phyloP scores from a whole-genome alignment of 2,329 filamentous ascomycete species.

The Emericellopsis atlantica region DNA sequence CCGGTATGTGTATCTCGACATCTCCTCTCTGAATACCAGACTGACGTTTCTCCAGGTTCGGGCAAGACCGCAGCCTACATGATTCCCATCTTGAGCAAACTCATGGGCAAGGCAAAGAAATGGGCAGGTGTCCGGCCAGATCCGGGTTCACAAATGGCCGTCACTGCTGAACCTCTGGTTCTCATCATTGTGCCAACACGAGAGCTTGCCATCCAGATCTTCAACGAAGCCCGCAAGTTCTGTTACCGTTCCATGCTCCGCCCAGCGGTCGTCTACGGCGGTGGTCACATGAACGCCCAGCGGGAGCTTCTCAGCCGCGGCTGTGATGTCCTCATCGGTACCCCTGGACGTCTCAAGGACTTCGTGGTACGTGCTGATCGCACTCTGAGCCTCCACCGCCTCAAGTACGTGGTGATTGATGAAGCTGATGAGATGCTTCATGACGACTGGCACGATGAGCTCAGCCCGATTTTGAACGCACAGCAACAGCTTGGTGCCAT shows the following conservation, averaged over 20 bases:
- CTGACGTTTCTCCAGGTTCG: slow-evolving; percentile 49
- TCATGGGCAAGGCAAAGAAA: slow-evolving; percentile 95
- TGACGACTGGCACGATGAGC: slow-evolving; percentile 63
- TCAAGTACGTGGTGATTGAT: slow-evolving; percentile 76
- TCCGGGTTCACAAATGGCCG: slow-evolving; percentile 27
- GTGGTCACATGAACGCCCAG: slow-evolving; percentile 59
- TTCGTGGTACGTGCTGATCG: slow-evolving; percentile 62
- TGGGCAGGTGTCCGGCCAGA: slow-evolving; percentile 66
- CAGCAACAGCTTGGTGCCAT: slow-evolving; percentile 55
- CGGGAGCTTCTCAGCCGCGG: slow-evolving; percentile 63
- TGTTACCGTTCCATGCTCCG: slow-evolving; percentile 94
- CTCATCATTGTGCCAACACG: slow-evolving; percentile 77
- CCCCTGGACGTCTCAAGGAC: slow-evolving; percentile 75
- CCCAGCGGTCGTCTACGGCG: slow-evolving; percentile 81
- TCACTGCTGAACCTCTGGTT: slow-evolving; percentile 77
- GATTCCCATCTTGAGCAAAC: slow-evolving; percentile 73
- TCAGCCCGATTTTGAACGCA: slow-evolving; percentile 65
- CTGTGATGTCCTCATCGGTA: slow-evolving; percentile 80
- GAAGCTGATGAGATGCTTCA: slow-evolving; percentile 91
- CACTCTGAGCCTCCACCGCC: slow-evolving; percentile 54
- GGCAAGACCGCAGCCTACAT: slow-evolving; percentile 94
- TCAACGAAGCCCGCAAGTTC: slow-evolving; percentile 82
- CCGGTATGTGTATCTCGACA: slow-evolving; percentile 45
- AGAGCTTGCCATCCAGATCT: slow-evolving; percentile 88
- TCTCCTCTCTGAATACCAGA: background rate